phyloP scores from a whole-genome alignment of 176 grass and related monocot genomes.

The Tillandsia leiboldiana region DNA sequence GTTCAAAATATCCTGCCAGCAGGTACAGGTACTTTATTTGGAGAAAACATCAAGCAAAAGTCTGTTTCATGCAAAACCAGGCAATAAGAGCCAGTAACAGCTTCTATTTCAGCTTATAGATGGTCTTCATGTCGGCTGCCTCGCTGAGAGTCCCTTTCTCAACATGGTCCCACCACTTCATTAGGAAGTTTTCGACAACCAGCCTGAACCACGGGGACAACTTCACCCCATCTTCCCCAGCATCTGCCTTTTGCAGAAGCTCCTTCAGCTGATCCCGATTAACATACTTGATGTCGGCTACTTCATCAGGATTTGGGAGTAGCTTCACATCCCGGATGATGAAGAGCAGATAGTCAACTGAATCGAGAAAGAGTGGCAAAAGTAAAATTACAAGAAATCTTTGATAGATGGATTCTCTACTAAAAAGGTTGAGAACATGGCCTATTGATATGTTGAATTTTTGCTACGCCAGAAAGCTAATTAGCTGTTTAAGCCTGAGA shows the following conservation, averaged over 20 bases:
- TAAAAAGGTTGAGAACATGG: too few species aligned
- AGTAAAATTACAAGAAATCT: not conserved
- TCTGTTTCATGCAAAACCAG: too few species aligned
- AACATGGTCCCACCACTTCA: conserved; percentile 84
- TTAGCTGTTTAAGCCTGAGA: too few species aligned
- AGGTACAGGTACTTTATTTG: too few species aligned
- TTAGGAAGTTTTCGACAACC: conserved; percentile 81
- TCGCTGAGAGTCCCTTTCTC: conserved; percentile 59
- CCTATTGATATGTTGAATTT: too few species aligned
- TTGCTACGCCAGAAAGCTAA: too few species aligned
- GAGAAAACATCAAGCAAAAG: too few species aligned
- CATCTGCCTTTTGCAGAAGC: conserved; percentile 55
- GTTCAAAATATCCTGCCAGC: too few species aligned
- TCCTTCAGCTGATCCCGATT: conserved; percentile 66
- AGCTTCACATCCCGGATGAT: conserved; percentile 69
- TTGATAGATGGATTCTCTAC: too few species aligned
- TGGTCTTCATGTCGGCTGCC: conserved; percentile 77
- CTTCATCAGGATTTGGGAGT: conserved; percentile 73
- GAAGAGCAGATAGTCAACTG: conserved; percentile 91
- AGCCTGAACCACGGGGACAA: conserved; percentile 89
- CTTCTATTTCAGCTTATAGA: conserved; percentile 69
- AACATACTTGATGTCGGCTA: conserved; percentile 71
- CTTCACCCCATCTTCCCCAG: conserved; percentile 61
- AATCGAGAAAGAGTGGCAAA: not conserved
- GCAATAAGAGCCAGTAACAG: not conserved